Conservation (phyloP, 306 rosid species). For the Sechiopsis laciniata region DNA sequence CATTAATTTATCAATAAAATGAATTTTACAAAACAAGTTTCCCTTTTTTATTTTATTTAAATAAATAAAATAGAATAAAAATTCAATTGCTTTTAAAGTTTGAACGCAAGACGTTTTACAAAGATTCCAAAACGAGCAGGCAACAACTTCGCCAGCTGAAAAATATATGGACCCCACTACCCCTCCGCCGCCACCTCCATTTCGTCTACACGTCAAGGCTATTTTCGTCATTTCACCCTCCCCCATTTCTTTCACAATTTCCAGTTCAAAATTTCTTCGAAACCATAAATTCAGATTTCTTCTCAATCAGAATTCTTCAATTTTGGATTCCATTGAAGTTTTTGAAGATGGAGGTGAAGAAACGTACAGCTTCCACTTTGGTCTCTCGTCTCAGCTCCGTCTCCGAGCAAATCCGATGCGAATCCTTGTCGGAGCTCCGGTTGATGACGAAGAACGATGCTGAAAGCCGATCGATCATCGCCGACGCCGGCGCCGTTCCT, state of each 20-base stretch:
- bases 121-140: background rate
- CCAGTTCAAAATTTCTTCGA: background rate
- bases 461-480: slow-evolving; percentile 60
- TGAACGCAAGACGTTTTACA: background rate
- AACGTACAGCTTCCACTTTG: slow-evolving; percentile 37
- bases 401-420: slow-evolving; percentile 53
- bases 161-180: background rate
- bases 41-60: too few relatives aligned
- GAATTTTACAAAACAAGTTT: too few relatives aligned
- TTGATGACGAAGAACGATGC: slow-evolving; percentile 60
- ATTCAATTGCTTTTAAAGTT: background rate
- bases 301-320: slow-evolving; percentile 1
- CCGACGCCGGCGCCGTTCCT: slow-evolving; percentile 70
- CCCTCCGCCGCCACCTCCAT: background rate
- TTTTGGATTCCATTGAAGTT: background rate
- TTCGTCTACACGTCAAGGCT: background rate
- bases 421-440: slow-evolving; percentile 58
- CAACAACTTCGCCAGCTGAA: background rate
- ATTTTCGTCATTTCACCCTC: background rate
- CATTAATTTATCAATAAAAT: too few relatives aligned
- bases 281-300: slow-evolving; percentile 5
- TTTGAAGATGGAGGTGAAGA: slow-evolving; percentile 49
- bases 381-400: slow-evolving; percentile 75
- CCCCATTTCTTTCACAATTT: background rate
- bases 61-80: too few relatives aligned